Evolutionary conservation across 805 yeast genomes (phyloP), one percentile per base, ranked within the genome.

Genomic region (Tetrapisispora phaffii): DNA sequence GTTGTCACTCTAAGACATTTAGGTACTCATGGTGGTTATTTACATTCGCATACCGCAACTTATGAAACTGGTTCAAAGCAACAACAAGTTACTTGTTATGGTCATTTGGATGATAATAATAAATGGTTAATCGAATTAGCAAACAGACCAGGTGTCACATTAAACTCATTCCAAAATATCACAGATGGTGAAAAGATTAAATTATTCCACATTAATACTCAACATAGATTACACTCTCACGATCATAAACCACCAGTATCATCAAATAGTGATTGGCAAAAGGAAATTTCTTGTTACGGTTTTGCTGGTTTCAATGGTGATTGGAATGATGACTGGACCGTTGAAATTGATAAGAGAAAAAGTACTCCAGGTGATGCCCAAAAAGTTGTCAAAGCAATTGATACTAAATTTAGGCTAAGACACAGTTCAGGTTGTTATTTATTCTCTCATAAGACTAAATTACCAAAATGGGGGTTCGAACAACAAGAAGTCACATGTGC

Each of bases 401-500:
- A 80, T 39, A 77, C 90, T 23, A 72, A 82, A 37, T 81, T 85
- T 68, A 74, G 85, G 68, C 71, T 85, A 51, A 76, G 74, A 62
- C 94, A 85, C 57, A 89, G 88, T 38, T 72, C 84, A 34, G 89
- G 89, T 47, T 75, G 86, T 66, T 79, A 79, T 58, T 67, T 85
- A 56, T 85, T 83, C 62, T 80, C 93, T 20, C 82, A 79, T 53
- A 80, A 75, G 46, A 76, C 74, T 10, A 82, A 80, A 59, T 71
- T 85, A 57, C 93, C 93, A 50, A 76, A 75, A 42, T 82, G 89
- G 86, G 94, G 84, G 1, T 82, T 78, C 53, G 82, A 79, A 50
- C 95, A 85, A 65, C 89, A 82, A 63, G 95, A 85, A 68, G 93
- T 85, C 43, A 77, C 90, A 4, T 75, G 89, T 68, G 88, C 94